Base-by-base conservation (phyloP, 192 early-diverging fungal species). In the Podila minutissima region DNA sequence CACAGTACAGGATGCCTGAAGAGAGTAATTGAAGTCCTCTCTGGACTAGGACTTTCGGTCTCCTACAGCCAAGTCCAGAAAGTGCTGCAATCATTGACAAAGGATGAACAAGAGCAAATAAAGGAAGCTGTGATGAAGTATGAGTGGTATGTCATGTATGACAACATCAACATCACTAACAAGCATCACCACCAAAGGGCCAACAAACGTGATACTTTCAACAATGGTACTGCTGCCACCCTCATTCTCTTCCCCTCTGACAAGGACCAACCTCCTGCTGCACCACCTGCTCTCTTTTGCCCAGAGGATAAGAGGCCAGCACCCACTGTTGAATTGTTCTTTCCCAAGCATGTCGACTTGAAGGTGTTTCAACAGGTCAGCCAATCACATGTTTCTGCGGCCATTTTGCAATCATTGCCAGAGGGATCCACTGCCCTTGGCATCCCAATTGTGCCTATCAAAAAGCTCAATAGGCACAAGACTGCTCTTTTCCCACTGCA, bases 111-210 rank as follows among this genome's bases (percentile, higher is more conserved):
- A 29, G 41, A 60, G 26, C 35, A 51, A 66, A 20, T 61, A 41
- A 65, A 60, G 57, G 41, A 61, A 51, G 57, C 38, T 17, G 57
- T 65, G 51, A 32, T 0, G 4, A 66, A 12, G 0, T 1, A n/a
- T 49, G 46, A 46, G 10, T 73, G 63, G 63, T 66, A 60, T 13
- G 31, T 59, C 29, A 46, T 73, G 29, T 73, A 73, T 31, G 71
- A 73, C 57, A 73, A 73, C 31, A 48, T 73, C 64, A 66, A 73
- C 37, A 65, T 73, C 38, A 38, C 71, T 22, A 60, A 60, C 31
- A 58, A 60, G 29, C 63, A 66, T 29, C 64, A 73, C 38, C 7
- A 64, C 53, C 62, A 72, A 32, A 37, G 70, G 55, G 22, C n/a
- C 15, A 51, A 64, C 62, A 72, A 65, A 57, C 70, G 59, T 15